Evolutionary conservation across 2,329 filamentous ascomycete species (phyloP), one percentile per base, ranked within the genome.

Genomic region (Aspergillus ochraceoroseus): DNA sequence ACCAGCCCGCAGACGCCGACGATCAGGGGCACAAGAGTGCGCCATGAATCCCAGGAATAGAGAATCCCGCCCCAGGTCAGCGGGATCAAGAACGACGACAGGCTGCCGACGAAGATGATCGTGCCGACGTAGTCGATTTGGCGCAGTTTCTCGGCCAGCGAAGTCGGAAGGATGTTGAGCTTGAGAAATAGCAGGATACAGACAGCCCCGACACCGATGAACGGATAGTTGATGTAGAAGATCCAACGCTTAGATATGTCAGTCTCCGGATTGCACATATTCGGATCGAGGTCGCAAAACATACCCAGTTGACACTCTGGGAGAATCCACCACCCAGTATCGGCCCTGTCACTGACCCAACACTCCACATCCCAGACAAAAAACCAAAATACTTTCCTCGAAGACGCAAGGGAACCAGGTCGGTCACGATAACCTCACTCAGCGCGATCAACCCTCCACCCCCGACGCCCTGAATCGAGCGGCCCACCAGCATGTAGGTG

Each of bases 391-490:
- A 70, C 34, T 64, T 54, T 4, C 64, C 65, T 13, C 67, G 56
- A 9, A 59, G 47, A 9, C 66, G 49, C 17, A 71, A 50, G 2
- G 69, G 69, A 3, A 72, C 59, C 3, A 72, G 53, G 39, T 72
- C 69, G 0, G 67, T 70, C 22, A 70, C 56, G 11, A 71, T 55
- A 1, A 71, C 64, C 34, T 70, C 67, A 7, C 59, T 62, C 33
- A 71, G 49, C 11, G 63, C 58, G n/a, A 70, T 65, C 26, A 71
- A 51, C 1, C 68, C 68, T 26, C 68, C 69, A 7, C 68, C 69
- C 2, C 69, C 68, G 18, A 71, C 56, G 13, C 68, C 68, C 42
- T 71, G 68, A 3, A 71, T 57, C 1, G 64, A 59, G 3, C 68
- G 61, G 1, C 68, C 68, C n/a, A 65, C 54, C 5, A 77, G 63